Base-by-base conservation (phyloP, 2,329 filamentous ascomycete species). In the Paraphaeosphaeria minitans region DNA sequence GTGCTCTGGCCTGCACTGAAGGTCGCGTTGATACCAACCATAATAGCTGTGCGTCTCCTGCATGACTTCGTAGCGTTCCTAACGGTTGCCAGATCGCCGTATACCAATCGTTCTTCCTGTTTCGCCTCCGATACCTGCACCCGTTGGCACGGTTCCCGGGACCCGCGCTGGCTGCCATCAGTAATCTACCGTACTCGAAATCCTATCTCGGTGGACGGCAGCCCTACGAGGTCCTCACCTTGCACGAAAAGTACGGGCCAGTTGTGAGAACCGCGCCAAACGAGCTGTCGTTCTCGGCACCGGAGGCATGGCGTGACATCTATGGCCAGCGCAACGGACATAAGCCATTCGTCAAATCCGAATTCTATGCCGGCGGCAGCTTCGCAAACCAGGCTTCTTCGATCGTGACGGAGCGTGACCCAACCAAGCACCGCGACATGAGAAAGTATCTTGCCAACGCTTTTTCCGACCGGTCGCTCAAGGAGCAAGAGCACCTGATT, bases 211-310 rank as follows among this genome's bases (percentile, higher is more conserved):
- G 19, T 42, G 58, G 58, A 13, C 48, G 55, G 4, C 51, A 51
- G 5, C 58, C 48, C 6, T 55, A 39, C 31, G 14, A 35, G 2
- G 22, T 37, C 10, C 33, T 37, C 14, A 12, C 6, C 4, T 10
- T 37, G 33, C 33, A 37, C 14, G 3, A 16, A 4, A 37, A 16
- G 14, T 37, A 37, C 14, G 82, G 82, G 8, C 71, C 74, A 1
- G 76, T 83, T 1, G 80, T 84, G 7, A 78, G 82, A 6, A 69
- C 81, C 33, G 75, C 73, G 2, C 81, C 82, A 3, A 75, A 80
- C 56, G 79, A 83, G 60, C 75, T 84, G 3, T 77, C 80, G 1
- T 84, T 82, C 66, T 75, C 69, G 27, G 67, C 72, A 9, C 66
- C 72, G 7, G 56, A 71, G 2, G 68, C 72, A 4, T 82, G 78